Base-by-base conservation (phyloP, 2,329 filamentous ascomycete genomes). In the Fusarium scirpi region DNA sequence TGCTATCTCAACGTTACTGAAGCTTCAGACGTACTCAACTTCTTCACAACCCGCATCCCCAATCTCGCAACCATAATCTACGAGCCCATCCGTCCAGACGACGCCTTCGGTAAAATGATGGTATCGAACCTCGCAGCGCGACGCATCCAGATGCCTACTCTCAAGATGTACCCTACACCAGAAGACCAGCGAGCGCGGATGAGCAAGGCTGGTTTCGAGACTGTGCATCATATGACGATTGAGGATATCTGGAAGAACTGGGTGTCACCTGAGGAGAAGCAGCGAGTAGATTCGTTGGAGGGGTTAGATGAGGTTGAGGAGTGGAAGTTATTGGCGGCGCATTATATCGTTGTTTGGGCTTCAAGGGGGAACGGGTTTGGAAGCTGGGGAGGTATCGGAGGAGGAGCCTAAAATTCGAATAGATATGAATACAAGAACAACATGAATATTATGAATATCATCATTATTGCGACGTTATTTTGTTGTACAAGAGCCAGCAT, bases 221-320 rank as follows among this genome's bases (percentile, higher is more conserved):
- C 70, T 8, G 80, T 79, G 3, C 77, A 76, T n/a, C 81, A 81
- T 38, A 78, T 81, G 52, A 86, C 85, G 0, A 81, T 89, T 41
- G 80, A 84, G 55, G 74, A 78, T n/a, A 87, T 97, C 40, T 98
- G 92, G 91, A 86, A 91, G 54, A 81, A 81, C 2, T 98, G 95
- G 94, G 84, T 97, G 5, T 76, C 78, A 0, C 77, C 84, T 1
- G 82, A 83, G 4, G 95, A 98, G 80, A 94, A 93, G 80, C 90
- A 92, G 76, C 85, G 94, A 49, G 89, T 98, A 2, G 91, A 94
- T 69, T 80, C 83, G 13, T 79, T 98, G 27, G 94, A 99, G 79
- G 94, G 96, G 75, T 80, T 99, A 67, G 96, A 99, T 81, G 96
- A 99, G 81, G 87, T 98, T 25, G 96, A 99, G 80, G 96, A 99